Base-by-base conservation (phyloP, 2,329 filamentous ascomycete species). In the Penicillium sp. region DNA sequence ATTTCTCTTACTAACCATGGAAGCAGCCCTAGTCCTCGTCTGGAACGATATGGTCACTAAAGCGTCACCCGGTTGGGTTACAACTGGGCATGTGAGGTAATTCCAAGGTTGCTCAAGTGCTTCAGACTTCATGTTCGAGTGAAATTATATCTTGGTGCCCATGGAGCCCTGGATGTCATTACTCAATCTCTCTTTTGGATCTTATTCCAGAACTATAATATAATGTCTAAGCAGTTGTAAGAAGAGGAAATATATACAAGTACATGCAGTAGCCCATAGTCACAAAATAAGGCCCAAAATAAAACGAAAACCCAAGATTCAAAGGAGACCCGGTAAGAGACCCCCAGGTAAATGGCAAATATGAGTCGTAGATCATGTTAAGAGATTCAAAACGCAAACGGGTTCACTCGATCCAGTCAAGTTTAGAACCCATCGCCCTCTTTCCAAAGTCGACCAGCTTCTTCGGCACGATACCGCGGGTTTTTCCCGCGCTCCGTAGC, bases 361-460 rank as follows among this genome's bases (percentile, higher is more conserved):
- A 50, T n/a, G 46, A 50, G 40, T 36, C 43, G 48, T 43, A 51
- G 34, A 52, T 54, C 39, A 29, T 44, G 18, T 24, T 18, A 27
- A 5, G 13, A 22, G 3, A 29, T 29, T 14, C 13, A 11, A 24
- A n/a, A 4, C 8, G 38, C 18, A 40, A 43, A 34, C 2, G 5
- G 10, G 8, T 29, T 3, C 32, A 11, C 44, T 48, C 43, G 50
- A 43, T 49, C 47, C 47, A 40, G 52, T 14, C 42, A 50, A 50
- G 29, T 32, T 76, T 68, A 84, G 63, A 79, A 84, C 2, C 80
- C 81, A 67, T 84, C 81, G 1, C 80, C 82, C 42, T 82, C 79
- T 36, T 77, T 78, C 82, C 81, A 85, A 43, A 72, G 69, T 49
- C 82, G 76, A 34, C 83, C 82, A 8, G 75, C 75, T 62, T 84